Evolutionary conservation across 2,329 filamentous ascomycete genomes (phyloP).

Genomic region (Fusarium newnesense): DNA sequence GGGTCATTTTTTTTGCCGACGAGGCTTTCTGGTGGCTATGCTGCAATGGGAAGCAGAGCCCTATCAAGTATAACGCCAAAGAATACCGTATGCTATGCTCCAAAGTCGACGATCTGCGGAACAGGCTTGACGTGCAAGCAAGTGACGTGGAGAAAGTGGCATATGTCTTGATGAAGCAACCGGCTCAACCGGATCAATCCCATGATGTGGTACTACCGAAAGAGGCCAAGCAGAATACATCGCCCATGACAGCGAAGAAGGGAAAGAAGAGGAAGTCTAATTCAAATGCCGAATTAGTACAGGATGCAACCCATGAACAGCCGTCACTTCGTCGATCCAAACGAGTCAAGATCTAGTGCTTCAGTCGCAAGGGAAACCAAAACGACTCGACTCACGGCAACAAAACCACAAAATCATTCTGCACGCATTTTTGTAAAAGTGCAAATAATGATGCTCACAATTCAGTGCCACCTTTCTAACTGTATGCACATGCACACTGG

Average conservation of each 20-base stretch:
- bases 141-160: slow-evolving; percentile 76
- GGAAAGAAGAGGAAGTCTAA: slow-evolving; percentile 39
- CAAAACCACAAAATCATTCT: neutral
- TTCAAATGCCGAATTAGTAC: slow-evolving; percentile 5
- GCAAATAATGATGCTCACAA: neutral
- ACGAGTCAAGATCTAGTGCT: slow-evolving; percentile 30
- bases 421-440: neutral
- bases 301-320: slow-evolving; percentile 26
- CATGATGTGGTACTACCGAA: slow-evolving; percentile 10
- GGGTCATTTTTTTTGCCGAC: slow-evolving; percentile 81
- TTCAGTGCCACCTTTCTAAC: neutral
- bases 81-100: slow-evolving; percentile 72
- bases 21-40: slow-evolving; percentile 80
- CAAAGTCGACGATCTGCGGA: slow-evolving; percentile 54
- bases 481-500: neutral
- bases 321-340: slow-evolving; percentile 41
- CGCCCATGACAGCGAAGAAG: slow-evolving; percentile 3
- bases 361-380: neutral
- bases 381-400: neutral
- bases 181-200: slow-evolving; percentile 17
- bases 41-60: slow-evolving; percentile 58
- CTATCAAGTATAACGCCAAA: slow-evolving; percentile 75
- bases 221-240: slow-evolving; percentile 8
- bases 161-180: slow-evolving; percentile 70
- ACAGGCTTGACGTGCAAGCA: slow-evolving; percentile 64